These are phyloP conservation scores for Paraurostyla sp. DNA, from an alignment of 73 alveolate genomes.

Conservation along the genomic window DNA sequence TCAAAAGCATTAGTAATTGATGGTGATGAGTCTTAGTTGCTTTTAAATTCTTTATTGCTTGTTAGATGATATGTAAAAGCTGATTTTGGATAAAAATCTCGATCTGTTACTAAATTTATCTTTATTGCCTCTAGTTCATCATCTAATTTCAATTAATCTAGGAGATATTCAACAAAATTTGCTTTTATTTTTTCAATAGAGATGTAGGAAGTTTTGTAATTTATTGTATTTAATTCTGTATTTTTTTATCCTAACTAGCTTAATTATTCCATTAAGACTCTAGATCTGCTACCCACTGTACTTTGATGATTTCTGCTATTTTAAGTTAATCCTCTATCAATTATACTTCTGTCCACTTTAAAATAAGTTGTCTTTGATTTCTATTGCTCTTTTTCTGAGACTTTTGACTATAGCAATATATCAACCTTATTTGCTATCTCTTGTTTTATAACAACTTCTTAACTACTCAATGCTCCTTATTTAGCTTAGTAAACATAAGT, in stretches of 20 bases:
- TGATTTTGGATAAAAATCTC: constrained; percentile 24
- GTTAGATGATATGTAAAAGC: neutral
- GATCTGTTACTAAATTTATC: neutral
- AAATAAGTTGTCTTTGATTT: too few relatives aligned
- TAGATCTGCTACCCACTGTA: constrained; percentile 20
- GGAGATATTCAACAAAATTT: neutral
- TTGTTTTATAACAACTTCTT: neutral
- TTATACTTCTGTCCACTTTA: too few relatives aligned
- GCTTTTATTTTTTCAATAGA: neutral
- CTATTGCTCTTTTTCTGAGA: too few relatives aligned
- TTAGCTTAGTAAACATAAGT: neutral
- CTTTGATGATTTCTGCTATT: too few relatives aligned
- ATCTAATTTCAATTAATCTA: neutral
- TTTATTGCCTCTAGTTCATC: neutral
- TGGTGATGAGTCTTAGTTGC: too few relatives aligned
- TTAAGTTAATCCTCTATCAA: too few relatives aligned
- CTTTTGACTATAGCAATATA: too few relatives aligned
- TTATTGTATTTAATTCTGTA: neutral
- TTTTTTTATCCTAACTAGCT: neutral
- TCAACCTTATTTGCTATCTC: too few relatives aligned
- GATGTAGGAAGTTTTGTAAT: neutral
- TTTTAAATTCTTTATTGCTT: neutral
- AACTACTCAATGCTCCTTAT: neutral
- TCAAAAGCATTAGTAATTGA: neutral
- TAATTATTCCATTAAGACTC: neutral